Percentiles rank a stretch among this genome's conserved stretches.
Conservation (phyloP, 371 early-diverging fungal species). For the Apophysomyces elegans region DNA sequence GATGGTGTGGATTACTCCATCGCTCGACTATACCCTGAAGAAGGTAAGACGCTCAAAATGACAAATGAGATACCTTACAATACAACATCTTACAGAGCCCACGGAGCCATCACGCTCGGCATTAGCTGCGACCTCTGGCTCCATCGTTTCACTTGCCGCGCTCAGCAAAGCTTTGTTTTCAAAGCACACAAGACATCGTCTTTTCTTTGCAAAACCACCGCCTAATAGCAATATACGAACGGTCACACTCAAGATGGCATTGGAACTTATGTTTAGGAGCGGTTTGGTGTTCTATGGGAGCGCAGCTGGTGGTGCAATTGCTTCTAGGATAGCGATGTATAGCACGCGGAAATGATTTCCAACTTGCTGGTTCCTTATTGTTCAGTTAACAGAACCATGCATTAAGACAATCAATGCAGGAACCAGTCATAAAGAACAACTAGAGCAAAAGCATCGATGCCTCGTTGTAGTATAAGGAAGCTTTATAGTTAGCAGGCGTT, state of each 20-base stretch:
- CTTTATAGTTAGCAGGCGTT: too few relatives aligned
- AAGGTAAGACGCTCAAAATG: neutral
- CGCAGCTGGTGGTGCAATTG: constrained; percentile 41
- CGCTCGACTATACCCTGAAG: constrained; percentile 9
- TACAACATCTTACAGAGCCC: constrained; percentile 1
- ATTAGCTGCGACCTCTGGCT: constrained; percentile 28
- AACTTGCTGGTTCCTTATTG: too few relatives aligned
- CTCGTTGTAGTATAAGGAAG: too few relatives aligned
- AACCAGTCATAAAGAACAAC: too few relatives aligned
- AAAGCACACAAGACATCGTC: constrained; percentile 34
- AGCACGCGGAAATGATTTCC: too few relatives aligned
- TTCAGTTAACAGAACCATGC: too few relatives aligned
- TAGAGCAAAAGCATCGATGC: too few relatives aligned
- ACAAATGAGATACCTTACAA: neutral
- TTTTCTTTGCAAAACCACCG: constrained; percentile 49
- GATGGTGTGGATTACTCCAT: constrained; percentile 33
- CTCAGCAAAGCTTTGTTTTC: constrained; percentile 35
- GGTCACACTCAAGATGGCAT: constrained; percentile 39
- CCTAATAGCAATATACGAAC: constrained; percentile 37
- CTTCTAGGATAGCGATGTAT: neutral
- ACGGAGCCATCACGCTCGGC: constrained; percentile 22
- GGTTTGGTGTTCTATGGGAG: constrained; percentile 46
- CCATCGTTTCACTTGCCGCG: constrained; percentile 26
- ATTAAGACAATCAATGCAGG: too few relatives aligned
- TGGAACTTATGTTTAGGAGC: constrained; percentile 37